Conservation (phyloP, 306 rosid genomes). For the Crotalaria pallida region DNA sequence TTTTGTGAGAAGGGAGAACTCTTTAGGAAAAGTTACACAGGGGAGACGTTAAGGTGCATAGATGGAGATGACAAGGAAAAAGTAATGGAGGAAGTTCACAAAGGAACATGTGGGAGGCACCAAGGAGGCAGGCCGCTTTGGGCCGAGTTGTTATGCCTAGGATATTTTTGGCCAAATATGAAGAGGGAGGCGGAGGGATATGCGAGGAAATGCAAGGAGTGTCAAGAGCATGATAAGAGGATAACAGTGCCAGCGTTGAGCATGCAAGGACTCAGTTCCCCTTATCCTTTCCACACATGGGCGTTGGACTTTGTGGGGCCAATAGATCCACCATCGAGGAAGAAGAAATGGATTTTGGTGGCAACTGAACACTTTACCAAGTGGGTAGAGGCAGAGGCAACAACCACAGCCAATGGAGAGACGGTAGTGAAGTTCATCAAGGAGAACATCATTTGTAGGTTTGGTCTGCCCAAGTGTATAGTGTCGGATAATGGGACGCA, state of each 20-base stretch:
- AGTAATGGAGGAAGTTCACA: too few species aligned
- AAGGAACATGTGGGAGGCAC: neutral
- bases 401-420: too few species aligned
- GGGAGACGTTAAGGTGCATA: too few species aligned
- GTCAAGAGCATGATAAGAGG: neutral
- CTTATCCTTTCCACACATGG: neutral
- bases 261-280: neutral
- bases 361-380: neutral
- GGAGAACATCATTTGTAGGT: too few species aligned
- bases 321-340: neutral
- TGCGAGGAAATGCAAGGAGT: too few species aligned
- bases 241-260: neutral
- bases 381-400: neutral
- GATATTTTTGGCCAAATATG: neutral
- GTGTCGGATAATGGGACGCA: too few species aligned
- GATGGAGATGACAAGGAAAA: too few species aligned
- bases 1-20: too few species aligned
- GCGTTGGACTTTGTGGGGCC: neutral
- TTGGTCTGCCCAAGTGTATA: too few species aligned
- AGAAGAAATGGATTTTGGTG: neutral
- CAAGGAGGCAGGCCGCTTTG: neutral
- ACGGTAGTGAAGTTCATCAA: too few species aligned
- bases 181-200: neutral
- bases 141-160: neutral
- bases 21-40: too few species aligned